phyloP scores from a whole-genome alignment of 179 eudicot genomes.

The Patellifolia procumbens region DNA sequence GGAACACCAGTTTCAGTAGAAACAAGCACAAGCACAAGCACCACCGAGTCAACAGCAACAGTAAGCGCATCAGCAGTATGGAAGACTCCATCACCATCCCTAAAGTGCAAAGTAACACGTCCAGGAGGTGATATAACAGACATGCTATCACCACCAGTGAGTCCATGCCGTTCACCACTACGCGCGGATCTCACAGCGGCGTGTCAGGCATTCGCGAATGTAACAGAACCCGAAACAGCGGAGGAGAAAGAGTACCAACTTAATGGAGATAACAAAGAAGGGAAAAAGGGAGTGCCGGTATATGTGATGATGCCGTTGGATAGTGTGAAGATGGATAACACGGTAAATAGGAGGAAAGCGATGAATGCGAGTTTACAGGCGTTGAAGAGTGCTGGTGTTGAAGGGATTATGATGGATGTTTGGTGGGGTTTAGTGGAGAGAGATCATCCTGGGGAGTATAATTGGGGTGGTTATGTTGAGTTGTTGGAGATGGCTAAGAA shows the following conservation, averaged over 20 bases:
- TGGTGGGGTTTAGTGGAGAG: slow-evolving; percentile 99
- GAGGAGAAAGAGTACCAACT: slow-evolving; percentile 20
- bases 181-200: slow-evolving; percentile 35
- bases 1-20: slow-evolving; percentile 45
- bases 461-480: slow-evolving; percentile 89
- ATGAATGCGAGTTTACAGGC: slow-evolving; percentile 90
- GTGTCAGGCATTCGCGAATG: slow-evolving; percentile 29
- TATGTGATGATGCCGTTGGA: slow-evolving; percentile 98
- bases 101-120: slow-evolving; percentile 26
- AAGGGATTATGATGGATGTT: slow-evolving; percentile 96
- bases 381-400: slow-evolving; percentile 91
- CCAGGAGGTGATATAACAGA: slow-evolving; percentile 6
- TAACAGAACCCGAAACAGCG: slow-evolving; percentile 10
- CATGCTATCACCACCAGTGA: slow-evolving; percentile 36
- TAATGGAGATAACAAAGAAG: slow-evolving; percentile 21
- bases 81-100: slow-evolving; percentile 38
- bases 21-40: not conserved
- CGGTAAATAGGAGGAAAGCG: slow-evolving; percentile 79
- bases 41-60: not conserved
- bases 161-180: slow-evolving; percentile 45
- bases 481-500: slow-evolving; percentile 76
- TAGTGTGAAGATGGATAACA: slow-evolving; percentile 76
- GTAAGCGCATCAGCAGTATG: slow-evolving; percentile 50
- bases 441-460: slow-evolving; percentile 70
- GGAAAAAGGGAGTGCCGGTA: slow-evolving; percentile 72